Percentiles rank a stretch among this genome's conserved stretches.
Conservation (phyloP, 192 early-diverging fungal species). For the Helicostylum pulchrum region DNA sequence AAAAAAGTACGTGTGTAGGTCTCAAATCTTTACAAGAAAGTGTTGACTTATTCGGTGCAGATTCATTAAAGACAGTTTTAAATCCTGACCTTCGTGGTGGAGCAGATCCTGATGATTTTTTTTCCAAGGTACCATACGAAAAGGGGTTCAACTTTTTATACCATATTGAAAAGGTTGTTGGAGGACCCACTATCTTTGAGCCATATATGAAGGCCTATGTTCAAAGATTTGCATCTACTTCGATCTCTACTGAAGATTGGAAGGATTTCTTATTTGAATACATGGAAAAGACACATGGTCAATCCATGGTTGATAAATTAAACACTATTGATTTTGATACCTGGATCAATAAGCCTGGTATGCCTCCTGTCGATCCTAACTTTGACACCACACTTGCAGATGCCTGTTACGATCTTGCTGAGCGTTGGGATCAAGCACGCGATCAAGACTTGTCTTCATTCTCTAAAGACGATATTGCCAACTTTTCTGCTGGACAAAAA, state of each 20-base stretch:
- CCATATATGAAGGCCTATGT: constrained; percentile 83
- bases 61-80: constrained; percentile 67
- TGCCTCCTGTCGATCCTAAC: constrained; percentile 82
- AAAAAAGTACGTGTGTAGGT: constrained; percentile 36
- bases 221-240: constrained; percentile 76
- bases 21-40: constrained; percentile 70
- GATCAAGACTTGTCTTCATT: constrained; percentile 53
- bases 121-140: constrained; percentile 86
- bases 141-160: constrained; percentile 95
- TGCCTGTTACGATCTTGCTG: constrained; percentile 75
- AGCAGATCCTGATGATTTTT: constrained; percentile 82
- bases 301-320: constrained; percentile 67
- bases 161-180: constrained; percentile 86
- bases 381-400: constrained; percentile 86
- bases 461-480: constrained; percentile 55
- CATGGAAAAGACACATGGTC: constrained; percentile 62
- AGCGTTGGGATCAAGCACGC: constrained; percentile 68
- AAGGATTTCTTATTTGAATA: constrained; percentile 76
- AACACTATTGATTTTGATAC: constrained; percentile 86
- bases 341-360: constrained; percentile 86
- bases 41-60: constrained; percentile 61
- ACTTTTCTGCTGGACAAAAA: constrained; percentile 74
- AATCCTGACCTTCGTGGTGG: constrained; percentile 66
- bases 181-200: constrained; percentile 82
- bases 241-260: constrained; percentile 89